Evolutionary conservation across 768 basidiomycete species (phyloP).

Genomic region (Boletus sensibilis): DNA sequence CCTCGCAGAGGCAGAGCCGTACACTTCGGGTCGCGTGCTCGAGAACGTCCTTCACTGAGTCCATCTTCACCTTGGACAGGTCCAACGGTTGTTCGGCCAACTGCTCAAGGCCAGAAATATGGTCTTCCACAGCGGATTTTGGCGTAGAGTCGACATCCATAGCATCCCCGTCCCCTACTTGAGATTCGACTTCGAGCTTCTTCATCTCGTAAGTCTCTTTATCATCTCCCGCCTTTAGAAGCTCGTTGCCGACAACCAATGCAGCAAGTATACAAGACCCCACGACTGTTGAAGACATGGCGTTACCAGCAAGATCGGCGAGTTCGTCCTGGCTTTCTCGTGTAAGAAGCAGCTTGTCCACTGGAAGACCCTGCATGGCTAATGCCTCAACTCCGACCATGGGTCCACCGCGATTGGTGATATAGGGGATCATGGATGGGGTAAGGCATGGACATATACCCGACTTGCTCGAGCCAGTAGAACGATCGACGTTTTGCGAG

Average conservation of each 20-base stretch:
- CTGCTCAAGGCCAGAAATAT: constrained; percentile 71
- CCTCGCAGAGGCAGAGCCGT: constrained; percentile 90
- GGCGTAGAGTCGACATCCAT: constrained; percentile 51
- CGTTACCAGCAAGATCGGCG: constrained; percentile 93
- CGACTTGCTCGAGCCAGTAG: constrained; percentile 72
- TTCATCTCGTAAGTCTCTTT: constrained; percentile 67
- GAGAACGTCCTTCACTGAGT: constrained; percentile 56
- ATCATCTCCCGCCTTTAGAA: constrained; percentile 68
- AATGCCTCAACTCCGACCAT: constrained; percentile 93
- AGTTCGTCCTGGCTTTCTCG: constrained; percentile 92
- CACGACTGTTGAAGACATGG: constrained; percentile 97
- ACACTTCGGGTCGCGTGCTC: constrained; percentile 63
- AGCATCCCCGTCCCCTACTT: constrained; percentile 33
- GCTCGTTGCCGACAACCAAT: constrained; percentile 60
- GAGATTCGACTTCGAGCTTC: constrained; percentile 37
- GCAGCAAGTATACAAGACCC: constrained; percentile 87
- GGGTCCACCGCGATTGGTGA: constrained; percentile 93
- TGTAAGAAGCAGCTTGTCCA: constrained; percentile 87
- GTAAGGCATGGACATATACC: constrained; percentile 94
- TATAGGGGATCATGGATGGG: constrained; percentile 94
- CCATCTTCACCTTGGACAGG: constrained; percentile 52
- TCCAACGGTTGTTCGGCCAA: constrained; percentile 66
- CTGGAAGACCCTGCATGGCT: constrained; percentile 91
- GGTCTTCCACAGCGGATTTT: constrained; percentile 39
- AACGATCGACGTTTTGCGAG: constrained; percentile 94